A percentile compares a stretch with the other conserved stretches of the same genome.
Conservation (phyloP, 2,329 filamentous ascomycete species). For the Alternaria atra region DNA sequence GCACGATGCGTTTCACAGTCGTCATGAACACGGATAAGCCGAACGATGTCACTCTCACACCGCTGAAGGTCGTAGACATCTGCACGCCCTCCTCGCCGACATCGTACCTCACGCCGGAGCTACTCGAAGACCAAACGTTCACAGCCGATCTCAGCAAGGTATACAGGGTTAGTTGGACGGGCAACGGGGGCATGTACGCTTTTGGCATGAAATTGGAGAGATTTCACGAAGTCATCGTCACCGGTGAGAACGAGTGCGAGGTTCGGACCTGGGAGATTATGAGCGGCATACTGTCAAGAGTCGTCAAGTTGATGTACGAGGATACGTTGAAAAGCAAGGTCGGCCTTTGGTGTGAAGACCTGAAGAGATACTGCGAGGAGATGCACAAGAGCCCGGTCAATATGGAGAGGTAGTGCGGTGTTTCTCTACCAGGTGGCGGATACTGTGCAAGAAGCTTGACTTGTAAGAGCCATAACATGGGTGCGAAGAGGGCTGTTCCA, state of each 20-base stretch:
- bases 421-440: slow-evolving; percentile 82
- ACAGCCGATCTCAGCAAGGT: slow-evolving; percentile 28
- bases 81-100: slow-evolving; percentile 25
- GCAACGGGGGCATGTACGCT: slow-evolving; percentile 22
- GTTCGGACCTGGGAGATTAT: slow-evolving; percentile 34
- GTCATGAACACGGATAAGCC: slow-evolving; percentile 27
- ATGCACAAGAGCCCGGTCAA: slow-evolving; percentile 77
- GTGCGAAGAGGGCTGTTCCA: slow-evolving; percentile 86
- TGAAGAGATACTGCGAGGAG: slow-evolving; percentile 29
- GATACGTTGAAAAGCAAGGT: slow-evolving; percentile 28
- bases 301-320: slow-evolving; percentile 27
- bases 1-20: slow-evolving; percentile 28
- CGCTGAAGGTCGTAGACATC: slow-evolving; percentile 29
- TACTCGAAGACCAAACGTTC: slow-evolving; percentile 20
- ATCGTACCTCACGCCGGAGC: slow-evolving; percentile 18
- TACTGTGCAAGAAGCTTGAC: slow-evolving; percentile 89
- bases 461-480: slow-evolving; percentile 96
- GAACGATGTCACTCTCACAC: slow-evolving; percentile 15
- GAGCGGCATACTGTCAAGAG: slow-evolving; percentile 26
- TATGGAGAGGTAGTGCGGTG: slow-evolving; percentile 92
- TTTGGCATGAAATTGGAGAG: slow-evolving; percentile 22
- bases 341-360: slow-evolving; percentile 26
- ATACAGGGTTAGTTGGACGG: slow-evolving; percentile 32
- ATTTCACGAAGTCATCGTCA: slow-evolving; percentile 32
- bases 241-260: slow-evolving; percentile 25